Percentiles rank a stretch among this genome's conserved stretches.
These are phyloP conservation scores for Agaricus blazei DNA, from an alignment of 768 basidiomycete species.

Conservation along the genomic window DNA sequence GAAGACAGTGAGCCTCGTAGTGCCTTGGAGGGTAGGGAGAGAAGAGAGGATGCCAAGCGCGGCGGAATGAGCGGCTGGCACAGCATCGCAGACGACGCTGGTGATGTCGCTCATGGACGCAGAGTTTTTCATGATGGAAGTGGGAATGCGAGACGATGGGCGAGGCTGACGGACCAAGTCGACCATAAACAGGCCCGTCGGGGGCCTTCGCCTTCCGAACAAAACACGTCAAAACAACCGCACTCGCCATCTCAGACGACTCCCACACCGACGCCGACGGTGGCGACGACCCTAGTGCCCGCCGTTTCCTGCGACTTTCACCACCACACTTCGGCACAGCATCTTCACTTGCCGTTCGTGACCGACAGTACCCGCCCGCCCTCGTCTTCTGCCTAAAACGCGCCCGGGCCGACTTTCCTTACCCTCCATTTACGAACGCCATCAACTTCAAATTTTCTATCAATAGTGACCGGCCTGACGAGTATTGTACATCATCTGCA, in stretches of 20 bases:
- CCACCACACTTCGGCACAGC: not conserved
- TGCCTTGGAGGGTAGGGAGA: not conserved
- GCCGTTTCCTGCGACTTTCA: not conserved
- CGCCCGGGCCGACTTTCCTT: conserved; percentile 5
- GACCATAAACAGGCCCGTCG: not conserved
- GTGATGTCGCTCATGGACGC: not conserved
- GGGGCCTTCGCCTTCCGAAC: conserved; percentile 1
- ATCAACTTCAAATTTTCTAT: conserved; percentile 11
- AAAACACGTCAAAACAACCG: conserved; percentile 11
- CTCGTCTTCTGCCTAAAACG: not conserved
- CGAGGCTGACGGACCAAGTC: not conserved
- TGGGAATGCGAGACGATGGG: not conserved
- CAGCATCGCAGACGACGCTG: not conserved
- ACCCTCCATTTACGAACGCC: conserved; percentile 3
- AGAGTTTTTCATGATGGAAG: not conserved
- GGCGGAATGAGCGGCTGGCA: not conserved
- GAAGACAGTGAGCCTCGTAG: not conserved
- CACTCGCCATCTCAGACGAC: conserved; percentile 13
- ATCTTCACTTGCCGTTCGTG: not conserved
- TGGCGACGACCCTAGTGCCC: not conserved
- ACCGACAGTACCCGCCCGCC: not conserved
- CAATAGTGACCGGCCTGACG: not conserved
- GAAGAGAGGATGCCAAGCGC: not conserved
- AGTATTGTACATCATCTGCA: not conserved
- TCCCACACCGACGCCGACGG: conserved; percentile 10